Percentiles rank a stretch among this genome's conserved stretches.
Conservation (phyloP, 148 eudicot genomes). For the Cornus controversa region DNA sequence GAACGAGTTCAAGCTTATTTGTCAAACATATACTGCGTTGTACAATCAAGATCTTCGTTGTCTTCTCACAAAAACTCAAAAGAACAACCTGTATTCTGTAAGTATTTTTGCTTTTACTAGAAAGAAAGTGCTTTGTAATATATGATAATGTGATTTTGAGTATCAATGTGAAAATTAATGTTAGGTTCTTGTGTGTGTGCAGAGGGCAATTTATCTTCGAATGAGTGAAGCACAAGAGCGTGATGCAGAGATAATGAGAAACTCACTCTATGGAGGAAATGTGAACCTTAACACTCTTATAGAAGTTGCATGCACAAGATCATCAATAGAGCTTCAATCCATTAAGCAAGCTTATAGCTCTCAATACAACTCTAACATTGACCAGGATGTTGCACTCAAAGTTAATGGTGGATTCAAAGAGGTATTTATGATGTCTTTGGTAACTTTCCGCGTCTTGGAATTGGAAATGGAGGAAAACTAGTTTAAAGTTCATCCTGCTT, state of each 20-base stretch:
- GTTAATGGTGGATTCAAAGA: constrained; percentile 12
- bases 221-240: constrained; percentile 6
- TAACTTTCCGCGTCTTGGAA: too few relatives aligned
- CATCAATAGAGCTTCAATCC: neutral
- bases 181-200: neutral
- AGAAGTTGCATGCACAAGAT: constrained; percentile 6
- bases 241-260: constrained; percentile 6
- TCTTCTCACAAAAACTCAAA: constrained; percentile 1
- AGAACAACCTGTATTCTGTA: constrained; percentile 4
- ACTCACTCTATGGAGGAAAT: constrained; percentile 7
- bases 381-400: constrained; percentile 6
- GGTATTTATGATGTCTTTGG: neutral
- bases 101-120: neutral
- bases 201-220: constrained; percentile 3
- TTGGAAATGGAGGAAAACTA: too few relatives aligned
- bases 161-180: neutral
- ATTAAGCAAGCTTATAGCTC: constrained; percentile 7
- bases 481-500: too few relatives aligned
- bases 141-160: neutral
- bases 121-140: neutral
- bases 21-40: neutral
- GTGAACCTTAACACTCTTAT: constrained; percentile 4
- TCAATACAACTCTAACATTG: constrained; percentile 9
- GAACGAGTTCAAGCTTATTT: neutral
- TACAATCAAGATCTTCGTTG: constrained; percentile 12